A percentile compares a stretch with the other conserved stretches of the same genome.
phyloP scores from a whole-genome alignment of 495 filamentous ascomycete genomes.

The Ramalina peruviana region DNA sequence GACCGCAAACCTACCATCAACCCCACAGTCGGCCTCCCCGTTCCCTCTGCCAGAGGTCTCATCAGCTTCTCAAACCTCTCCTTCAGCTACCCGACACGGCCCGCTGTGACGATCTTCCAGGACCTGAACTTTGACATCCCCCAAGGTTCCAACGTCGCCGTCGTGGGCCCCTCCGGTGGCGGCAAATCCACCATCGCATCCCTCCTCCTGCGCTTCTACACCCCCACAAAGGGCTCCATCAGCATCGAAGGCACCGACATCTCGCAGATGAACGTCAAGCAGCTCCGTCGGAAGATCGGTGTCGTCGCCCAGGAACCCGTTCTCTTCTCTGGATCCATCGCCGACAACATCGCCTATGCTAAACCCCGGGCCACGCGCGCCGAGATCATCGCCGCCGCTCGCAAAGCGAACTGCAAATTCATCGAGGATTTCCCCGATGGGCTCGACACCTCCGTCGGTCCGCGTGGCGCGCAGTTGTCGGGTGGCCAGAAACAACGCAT shows the following conservation, averaged over 20 bases:
- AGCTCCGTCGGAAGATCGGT: constrained; percentile 84
- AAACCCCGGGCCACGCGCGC: constrained; percentile 61
- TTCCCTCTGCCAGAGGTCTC: constrained; percentile 68
- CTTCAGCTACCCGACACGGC: constrained; percentile 84
- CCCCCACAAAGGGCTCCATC: constrained; percentile 62
- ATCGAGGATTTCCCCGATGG: constrained; percentile 95
- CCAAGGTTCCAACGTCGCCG: constrained; percentile 85
- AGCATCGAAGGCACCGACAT: constrained; percentile 78
- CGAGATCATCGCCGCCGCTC: constrained; percentile 75
- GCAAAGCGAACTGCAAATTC: constrained; percentile 90
- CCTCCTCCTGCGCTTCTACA: constrained; percentile 81
- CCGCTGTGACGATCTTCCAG: constrained; percentile 82
- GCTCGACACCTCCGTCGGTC: constrained; percentile 84
- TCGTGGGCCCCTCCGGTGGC: constrained; percentile 88
- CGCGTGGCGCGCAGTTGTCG: constrained; percentile 83
- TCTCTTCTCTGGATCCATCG: constrained; percentile 87
- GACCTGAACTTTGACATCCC: constrained; percentile 80
- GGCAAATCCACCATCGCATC: constrained; percentile 92
- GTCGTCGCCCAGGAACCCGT: constrained; percentile 93
- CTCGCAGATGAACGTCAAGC: constrained; percentile 78
- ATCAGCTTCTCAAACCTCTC: constrained; percentile 75
- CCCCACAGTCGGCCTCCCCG: constrained; percentile 62
- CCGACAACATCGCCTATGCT: constrained; percentile 94
- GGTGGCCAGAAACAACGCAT: constrained; percentile 97
- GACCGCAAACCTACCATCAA: constrained; percentile 80